Percentiles rank a stretch among this genome's conserved stretches.
These are phyloP conservation scores for Zygnema cylindricum DNA, from an alignment of 139 green algal genomes.

Conservation along the genomic window DNA sequence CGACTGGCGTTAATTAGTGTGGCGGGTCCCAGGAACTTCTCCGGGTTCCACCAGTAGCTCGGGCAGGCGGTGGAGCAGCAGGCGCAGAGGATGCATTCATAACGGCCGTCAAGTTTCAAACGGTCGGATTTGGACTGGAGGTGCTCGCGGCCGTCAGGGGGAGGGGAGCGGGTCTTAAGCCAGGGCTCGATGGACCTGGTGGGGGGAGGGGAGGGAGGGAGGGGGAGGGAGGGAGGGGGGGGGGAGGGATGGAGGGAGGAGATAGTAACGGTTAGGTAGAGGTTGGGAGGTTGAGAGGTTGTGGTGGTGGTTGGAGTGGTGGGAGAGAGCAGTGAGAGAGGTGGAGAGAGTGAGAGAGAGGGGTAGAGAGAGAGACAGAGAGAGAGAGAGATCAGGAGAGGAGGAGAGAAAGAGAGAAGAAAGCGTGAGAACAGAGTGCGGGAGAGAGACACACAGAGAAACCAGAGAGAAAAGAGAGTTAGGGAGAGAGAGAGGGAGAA, in stretches of 20 bases:
- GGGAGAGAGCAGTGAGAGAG: too few species aligned
- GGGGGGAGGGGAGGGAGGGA: neutral
- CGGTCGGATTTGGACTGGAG: slow-evolving; percentile 88
- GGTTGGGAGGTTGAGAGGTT: neutral
- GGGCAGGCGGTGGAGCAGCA: slow-evolving; percentile 96
- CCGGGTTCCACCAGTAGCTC: slow-evolving; percentile 97
- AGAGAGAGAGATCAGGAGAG: too few species aligned
- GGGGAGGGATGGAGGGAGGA: too few species aligned
- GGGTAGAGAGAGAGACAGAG: too few species aligned
- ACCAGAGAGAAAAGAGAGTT: neutral
- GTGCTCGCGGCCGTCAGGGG: slow-evolving; percentile 77
- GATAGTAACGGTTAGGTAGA: neutral
- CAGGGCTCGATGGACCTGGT: slow-evolving; percentile 90
- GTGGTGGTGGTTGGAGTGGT: too few species aligned
- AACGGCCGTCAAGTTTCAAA: slow-evolving; percentile 94
- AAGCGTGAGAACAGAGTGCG: too few species aligned
- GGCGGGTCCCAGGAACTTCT: slow-evolving; percentile 98
- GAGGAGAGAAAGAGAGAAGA: too few species aligned
- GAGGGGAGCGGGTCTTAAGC: slow-evolving; percentile 79
- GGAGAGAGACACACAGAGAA: too few species aligned
- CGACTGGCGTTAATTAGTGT: slow-evolving; percentile 94
- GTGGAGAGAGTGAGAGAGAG: too few species aligned
- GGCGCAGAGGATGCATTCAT: slow-evolving; percentile 99
- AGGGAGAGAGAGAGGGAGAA: too few species aligned
- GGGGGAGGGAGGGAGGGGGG: too few species aligned